These are phyloP conservation scores for Fusarium pseudograminearum DNA, from an alignment of 2,329 filamentous ascomycete genomes.

Conservation along the genomic window DNA sequence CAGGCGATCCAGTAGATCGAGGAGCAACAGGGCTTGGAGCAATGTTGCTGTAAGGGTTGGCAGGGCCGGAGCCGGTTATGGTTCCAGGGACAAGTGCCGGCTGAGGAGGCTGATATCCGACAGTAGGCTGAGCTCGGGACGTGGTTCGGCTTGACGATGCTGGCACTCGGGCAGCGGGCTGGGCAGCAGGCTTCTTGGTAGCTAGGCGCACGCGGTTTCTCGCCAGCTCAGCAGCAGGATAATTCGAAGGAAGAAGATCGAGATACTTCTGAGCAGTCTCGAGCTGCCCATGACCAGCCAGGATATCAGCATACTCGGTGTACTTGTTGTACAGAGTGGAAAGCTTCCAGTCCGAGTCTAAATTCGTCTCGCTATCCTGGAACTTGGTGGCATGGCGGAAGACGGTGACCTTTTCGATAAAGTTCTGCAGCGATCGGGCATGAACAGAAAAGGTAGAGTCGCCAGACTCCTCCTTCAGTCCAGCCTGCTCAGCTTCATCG, in stretches of 20 bases:
- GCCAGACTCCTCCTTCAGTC: conserved; percentile 74
- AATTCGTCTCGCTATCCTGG: conserved; percentile 78
- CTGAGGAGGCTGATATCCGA: conserved; percentile 64
- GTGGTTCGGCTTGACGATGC: conserved; percentile 51
- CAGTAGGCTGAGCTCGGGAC: conserved; percentile 56
- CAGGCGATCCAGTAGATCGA: conserved; percentile 40
- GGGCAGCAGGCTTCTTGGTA: conserved; percentile 65
- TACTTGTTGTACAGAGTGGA: conserved; percentile 92
- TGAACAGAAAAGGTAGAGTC: conserved; percentile 94
- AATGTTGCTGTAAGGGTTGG: conserved; percentile 59
- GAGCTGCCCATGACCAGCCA: conserved; percentile 89
- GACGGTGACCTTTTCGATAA: conserved; percentile 98
- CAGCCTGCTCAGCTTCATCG: conserved; percentile 82
- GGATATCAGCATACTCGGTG: conserved; percentile 94
- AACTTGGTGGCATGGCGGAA: conserved; percentile 97
- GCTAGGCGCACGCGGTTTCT: conserved; percentile 87
- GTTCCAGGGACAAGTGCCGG: conserved; percentile 46
- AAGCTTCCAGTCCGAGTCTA: conserved; percentile 88
- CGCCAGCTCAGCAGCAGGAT: conserved; percentile 88
- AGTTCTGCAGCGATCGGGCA: conserved; percentile 86
- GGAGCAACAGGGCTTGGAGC: conserved; percentile 49
- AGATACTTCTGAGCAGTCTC: conserved; percentile 91
- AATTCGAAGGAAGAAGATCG: conserved; percentile 83
- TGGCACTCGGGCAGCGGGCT: conserved; percentile 43
- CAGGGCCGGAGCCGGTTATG: conserved; percentile 36